Percentiles rank a stretch among this genome's conserved stretches.
These are phyloP conservation scores for Spathaspora girioi DNA, from an alignment of 805 yeast species.

Conservation along the genomic window DNA sequence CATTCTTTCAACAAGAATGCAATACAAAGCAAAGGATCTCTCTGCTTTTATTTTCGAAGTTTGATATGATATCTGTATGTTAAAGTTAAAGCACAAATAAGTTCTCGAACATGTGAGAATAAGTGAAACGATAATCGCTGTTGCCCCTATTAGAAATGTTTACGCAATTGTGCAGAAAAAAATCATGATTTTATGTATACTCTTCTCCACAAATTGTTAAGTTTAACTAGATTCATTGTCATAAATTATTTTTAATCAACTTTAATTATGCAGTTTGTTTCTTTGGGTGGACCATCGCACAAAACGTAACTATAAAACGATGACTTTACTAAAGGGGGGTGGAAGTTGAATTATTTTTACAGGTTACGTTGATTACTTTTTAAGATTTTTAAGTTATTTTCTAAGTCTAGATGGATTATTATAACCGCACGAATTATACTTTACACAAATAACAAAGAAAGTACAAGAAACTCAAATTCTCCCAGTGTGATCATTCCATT, in stretches of 20 bases:
- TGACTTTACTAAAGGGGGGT: background rate
- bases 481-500: background rate
- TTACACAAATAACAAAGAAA: background rate
- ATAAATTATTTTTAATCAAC: background rate
- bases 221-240: background rate
- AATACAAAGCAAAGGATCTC: no score
- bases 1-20: background rate
- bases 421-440: background rate
- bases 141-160: background rate
- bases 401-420: background rate
- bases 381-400: background rate
- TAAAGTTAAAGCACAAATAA: background rate
- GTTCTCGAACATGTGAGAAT: background rate
- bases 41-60: no score
- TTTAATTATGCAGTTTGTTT: background rate
- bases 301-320: background rate
- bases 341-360: background rate
- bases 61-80: no score
- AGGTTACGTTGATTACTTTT: background rate
- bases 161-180: background rate
- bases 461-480: background rate
- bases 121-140: background rate
- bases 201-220: background rate
- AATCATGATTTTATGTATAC: background rate
- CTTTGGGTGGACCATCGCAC: background rate